These are phyloP conservation scores for Fonticula alba DNA, from an alignment of 78 protist species.

Conservation along the genomic window DNA sequence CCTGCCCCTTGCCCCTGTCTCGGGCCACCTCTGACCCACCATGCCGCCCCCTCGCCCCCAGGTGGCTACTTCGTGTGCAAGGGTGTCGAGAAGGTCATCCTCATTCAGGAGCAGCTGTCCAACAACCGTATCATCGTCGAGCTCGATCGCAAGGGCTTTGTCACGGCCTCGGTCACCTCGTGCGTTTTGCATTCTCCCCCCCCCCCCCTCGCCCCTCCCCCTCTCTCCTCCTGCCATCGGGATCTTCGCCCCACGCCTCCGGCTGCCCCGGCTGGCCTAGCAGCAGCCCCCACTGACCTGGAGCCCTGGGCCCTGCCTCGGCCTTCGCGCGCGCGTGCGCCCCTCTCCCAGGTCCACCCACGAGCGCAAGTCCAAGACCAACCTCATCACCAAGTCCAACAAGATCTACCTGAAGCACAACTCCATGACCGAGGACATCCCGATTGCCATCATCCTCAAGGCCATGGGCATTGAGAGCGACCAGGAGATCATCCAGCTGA, in stretches of 20 bases:
- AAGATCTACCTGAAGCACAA: constrained; percentile 69
- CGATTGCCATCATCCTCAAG: constrained; percentile 65
- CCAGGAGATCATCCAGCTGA: constrained; percentile 72
- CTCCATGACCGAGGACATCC: constrained; percentile 72
- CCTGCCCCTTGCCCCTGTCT: too few relatives aligned
- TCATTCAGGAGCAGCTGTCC: constrained; percentile 94
- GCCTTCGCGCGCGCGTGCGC: too few relatives aligned
- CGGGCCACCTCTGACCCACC: too few relatives aligned
- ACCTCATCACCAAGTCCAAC: constrained; percentile 34
- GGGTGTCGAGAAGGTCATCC: constrained; percentile 80
- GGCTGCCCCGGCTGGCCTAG: too few relatives aligned
- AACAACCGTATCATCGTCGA: constrained; percentile 89
- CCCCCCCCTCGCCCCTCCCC: too few relatives aligned
- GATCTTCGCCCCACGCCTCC: too few relatives aligned
- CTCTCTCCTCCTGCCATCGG: too few relatives aligned
- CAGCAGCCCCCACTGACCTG: too few relatives aligned
- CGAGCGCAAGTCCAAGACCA: constrained; percentile 63
- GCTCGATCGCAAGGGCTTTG: constrained; percentile 42
- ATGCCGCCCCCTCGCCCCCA: not conserved
- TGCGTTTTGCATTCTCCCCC: too few relatives aligned
- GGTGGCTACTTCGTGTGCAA: constrained; percentile 65
- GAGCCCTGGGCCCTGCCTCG: too few relatives aligned
- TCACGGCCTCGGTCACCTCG: constrained; percentile 33
- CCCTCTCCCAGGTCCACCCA: constrained; percentile 53
- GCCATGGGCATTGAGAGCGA: constrained; percentile 86